Evolutionary conservation across 2,329 filamentous ascomycete genomes (phyloP), one percentile per base, ranked within the genome.

Genomic region (Beauveria bassiana): DNA sequence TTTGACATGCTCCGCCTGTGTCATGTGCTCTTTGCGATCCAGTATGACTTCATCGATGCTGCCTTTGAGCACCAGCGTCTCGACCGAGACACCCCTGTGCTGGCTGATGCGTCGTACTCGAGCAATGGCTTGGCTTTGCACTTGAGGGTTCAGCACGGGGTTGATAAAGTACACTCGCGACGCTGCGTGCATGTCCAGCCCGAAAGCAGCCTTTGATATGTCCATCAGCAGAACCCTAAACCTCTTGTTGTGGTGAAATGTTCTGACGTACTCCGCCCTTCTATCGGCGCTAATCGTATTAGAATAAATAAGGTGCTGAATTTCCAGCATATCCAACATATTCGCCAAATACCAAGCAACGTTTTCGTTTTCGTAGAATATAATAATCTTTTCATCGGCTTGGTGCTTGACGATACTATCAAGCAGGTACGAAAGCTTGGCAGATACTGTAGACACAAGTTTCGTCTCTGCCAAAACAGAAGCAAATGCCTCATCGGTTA

Each of bases 321-420:
- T 77, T 67, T 83, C 80, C 10, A 86, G 75, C 38, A 93, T 80
- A 66, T 97, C 93, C 0, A 98, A 80, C 34, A 88, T 86, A 69
- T 92, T 87, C 0, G 91, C 89, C 45, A 97, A 83, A 74, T 96
- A 96, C 72, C 85, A 96, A 1, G 91, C 93, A 2, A 89, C 82
- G 67, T 96, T 93, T 63, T 95, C 89, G 38, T 89, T 88, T 64
- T 96, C 91, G 71, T 96, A 97, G 72, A 98, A 98, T 10, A 97
- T 83, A 58, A 97, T 85, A 3, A 96, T 95, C 73, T 97, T 96
- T 68, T 96, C 92, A 0, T 81, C 75, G 1, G 79, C 73, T 59
- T 95, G 85, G 64, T 93, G 79, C 58, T 82, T 78, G 5, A 86
- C 73, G 14, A 97, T 86, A 38, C 84, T 81, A 59, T 92, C 88